Evolutionary conservation across 2,329 filamentous ascomycete species (phyloP).

Genomic region (Aureobasidium leucospermi): DNA sequence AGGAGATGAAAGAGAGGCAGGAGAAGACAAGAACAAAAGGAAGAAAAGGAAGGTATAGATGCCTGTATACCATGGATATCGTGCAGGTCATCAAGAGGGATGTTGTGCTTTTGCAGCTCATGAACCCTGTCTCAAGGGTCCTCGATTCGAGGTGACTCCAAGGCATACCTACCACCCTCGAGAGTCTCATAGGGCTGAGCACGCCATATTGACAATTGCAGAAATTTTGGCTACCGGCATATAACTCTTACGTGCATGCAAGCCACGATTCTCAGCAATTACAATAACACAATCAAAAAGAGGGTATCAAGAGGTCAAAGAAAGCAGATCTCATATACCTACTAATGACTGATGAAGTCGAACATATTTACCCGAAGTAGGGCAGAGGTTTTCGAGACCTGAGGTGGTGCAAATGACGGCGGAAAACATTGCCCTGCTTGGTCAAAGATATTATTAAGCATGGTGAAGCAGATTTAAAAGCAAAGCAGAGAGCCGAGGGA

Average conservation of each 20-base stretch:
- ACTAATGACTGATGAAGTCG: not conserved
- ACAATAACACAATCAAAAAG: not conserved
- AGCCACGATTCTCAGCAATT: not conserved
- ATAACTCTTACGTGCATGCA: not conserved
- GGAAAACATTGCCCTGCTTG: not conserved
- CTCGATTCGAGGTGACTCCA: not conserved
- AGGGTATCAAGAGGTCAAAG: not conserved
- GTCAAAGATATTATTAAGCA: slow-evolving; percentile 11
- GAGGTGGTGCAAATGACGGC: not conserved
- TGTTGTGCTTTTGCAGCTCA: not conserved
- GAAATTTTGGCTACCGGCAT: not conserved
- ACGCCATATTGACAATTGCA: slow-evolving; percentile 5
- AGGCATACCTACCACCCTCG: not conserved
- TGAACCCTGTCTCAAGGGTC: not conserved
- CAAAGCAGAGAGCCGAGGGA: not conserved
- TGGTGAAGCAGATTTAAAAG: not conserved
- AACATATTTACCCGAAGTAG: not conserved
- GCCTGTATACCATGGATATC: not conserved
- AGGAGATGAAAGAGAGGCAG: not conserved
- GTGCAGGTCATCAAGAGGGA: not conserved
- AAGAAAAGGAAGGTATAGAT: not conserved
- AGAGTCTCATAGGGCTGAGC: not conserved
- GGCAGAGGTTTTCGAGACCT: not conserved
- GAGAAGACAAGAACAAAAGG: not conserved
- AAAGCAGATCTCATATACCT: not conserved